phyloP scores from a whole-genome alignment of 495 filamentous ascomycete genomes.

The Letharia columbiana region DNA sequence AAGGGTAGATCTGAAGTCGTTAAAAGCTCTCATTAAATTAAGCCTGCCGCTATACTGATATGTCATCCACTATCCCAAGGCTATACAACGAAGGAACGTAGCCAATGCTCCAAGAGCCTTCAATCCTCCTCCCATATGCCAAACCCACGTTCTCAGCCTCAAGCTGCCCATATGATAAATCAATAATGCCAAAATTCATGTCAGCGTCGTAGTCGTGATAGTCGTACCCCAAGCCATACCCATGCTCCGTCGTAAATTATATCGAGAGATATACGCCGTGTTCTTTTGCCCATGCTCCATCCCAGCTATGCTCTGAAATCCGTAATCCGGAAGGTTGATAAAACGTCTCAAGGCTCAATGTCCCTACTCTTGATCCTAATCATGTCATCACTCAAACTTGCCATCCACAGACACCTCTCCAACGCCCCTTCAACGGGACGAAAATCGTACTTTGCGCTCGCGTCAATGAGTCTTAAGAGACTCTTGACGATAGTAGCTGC shows the following conservation, averaged over 20 bases:
- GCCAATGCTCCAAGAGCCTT: constrained; percentile 17
- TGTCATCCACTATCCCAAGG: background rate
- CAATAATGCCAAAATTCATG: constrained; percentile 12
- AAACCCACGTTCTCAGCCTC: background rate
- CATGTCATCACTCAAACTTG: constrained; percentile 75
- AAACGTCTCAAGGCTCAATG: constrained; percentile 32
- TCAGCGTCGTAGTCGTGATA: constrained; percentile 12
- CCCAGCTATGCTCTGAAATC: background rate
- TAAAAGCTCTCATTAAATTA: background rate
- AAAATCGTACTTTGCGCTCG: constrained; percentile 82
- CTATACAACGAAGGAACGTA: constrained; percentile 5
- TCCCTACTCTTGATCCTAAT: constrained; percentile 53
- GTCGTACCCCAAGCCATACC: constrained; percentile 14
- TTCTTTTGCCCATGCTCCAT: background rate
- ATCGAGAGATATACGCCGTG: background rate
- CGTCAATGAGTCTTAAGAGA: constrained; percentile 78
- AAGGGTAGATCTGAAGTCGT: background rate
- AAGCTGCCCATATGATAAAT: background rate
- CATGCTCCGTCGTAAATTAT: constrained; percentile 5
- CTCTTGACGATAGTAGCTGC: constrained; percentile 90
- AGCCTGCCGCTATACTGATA: background rate
- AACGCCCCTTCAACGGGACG: constrained; percentile 77
- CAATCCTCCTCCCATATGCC: background rate
- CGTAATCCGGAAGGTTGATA: background rate
- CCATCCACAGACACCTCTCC: constrained; percentile 92